A percentile compares a stretch with the other conserved stretches of the same genome.
phyloP scores from a whole-genome alignment of 1,284 basidiomycete species.

The Inonotus obliquus region DNA sequence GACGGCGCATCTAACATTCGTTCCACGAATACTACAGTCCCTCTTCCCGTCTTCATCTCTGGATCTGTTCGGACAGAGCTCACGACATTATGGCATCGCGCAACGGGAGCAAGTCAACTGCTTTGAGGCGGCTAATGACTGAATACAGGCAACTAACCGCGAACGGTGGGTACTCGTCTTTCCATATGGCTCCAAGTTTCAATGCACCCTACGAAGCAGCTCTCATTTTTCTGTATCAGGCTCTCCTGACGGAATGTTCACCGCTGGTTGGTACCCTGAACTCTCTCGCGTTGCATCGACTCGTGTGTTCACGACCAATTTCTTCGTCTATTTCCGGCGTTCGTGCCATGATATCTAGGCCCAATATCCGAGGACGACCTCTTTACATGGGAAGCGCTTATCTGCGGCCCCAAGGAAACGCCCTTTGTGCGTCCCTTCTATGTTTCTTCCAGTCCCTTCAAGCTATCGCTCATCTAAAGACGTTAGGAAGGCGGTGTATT shows the following conservation, averaged over 20 bases:
- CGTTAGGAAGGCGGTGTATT: constrained; percentile 93
- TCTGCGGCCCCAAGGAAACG: constrained; percentile 95
- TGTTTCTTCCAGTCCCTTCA: background rate
- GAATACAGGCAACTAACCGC: constrained; percentile 87
- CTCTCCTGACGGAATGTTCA: constrained; percentile 90
- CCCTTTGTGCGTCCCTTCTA: constrained; percentile 70
- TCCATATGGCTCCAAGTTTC: background rate
- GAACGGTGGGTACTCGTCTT: constrained; percentile 36
- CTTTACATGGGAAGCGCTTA: constrained; percentile 97
- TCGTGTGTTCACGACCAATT: background rate
- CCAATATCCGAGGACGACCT: constrained; percentile 94
- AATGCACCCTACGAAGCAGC: constrained; percentile 7
- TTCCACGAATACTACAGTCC: too few relatives aligned
- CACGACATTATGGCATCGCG: constrained; percentile 35
- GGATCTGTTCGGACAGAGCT: background rate
- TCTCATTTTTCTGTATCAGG: constrained; percentile 41
- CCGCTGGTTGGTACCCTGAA: constrained; percentile 57
- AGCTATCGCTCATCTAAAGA: background rate
- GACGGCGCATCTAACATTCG: too few relatives aligned
- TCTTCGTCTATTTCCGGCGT: constrained; percentile 10
- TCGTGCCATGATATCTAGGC: constrained; percentile 39
- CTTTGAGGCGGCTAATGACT: constrained; percentile 81
- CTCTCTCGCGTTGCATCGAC: constrained; percentile 8
- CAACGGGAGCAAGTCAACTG: constrained; percentile 52
- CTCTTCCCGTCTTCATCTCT: too few relatives aligned